A percentile compares a stretch with the other conserved stretches of the same genome.
Evolutionary conservation across 768 basidiomycete species (phyloP).

Genomic region (Asterophora lycoperdoides): DNA sequence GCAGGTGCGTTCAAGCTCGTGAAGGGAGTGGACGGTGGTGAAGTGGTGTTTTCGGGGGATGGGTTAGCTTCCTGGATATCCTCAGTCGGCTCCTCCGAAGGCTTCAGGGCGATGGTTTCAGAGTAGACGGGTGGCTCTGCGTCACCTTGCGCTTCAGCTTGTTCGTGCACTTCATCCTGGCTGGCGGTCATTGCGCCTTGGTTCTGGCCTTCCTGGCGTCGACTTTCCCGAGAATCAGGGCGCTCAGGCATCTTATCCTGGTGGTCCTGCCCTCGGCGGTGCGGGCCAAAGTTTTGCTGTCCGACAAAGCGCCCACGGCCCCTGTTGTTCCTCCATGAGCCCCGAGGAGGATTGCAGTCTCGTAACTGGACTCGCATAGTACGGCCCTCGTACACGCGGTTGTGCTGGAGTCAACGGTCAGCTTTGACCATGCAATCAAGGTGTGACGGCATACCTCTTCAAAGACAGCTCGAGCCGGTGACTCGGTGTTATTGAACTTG

Average conservation of each 20-base stretch:
- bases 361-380: constrained; percentile 73
- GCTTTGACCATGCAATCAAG: constrained; percentile 3
- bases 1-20: constrained; percentile 9
- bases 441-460: constrained; percentile 47
- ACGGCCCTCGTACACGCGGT: constrained; percentile 63
- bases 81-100: neutral
- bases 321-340: constrained; percentile 42
- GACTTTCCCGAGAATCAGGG: constrained; percentile 6
- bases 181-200: neutral
- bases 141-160: constrained; percentile 1
- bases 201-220: constrained; percentile 5
- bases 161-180: neutral
- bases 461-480: constrained; percentile 61
- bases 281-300: constrained; percentile 23
- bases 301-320: constrained; percentile 37
- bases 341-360: constrained; percentile 58
- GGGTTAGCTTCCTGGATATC: neutral
- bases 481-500: constrained; percentile 58
- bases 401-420: constrained; percentile 46
- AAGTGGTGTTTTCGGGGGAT: constrained; percentile 14
- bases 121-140: constrained; percentile 12
- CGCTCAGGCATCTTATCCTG: constrained; percentile 13
- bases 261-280: constrained; percentile 26
- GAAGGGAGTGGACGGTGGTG: constrained; percentile 17
- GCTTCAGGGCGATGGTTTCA: constrained; percentile 8